Percentiles rank a stretch among this genome's conserved stretches.
Evolutionary conservation across 2,329 filamentous ascomycete species (phyloP).

Genomic region (Beauveria rudraprayagi): DNA sequence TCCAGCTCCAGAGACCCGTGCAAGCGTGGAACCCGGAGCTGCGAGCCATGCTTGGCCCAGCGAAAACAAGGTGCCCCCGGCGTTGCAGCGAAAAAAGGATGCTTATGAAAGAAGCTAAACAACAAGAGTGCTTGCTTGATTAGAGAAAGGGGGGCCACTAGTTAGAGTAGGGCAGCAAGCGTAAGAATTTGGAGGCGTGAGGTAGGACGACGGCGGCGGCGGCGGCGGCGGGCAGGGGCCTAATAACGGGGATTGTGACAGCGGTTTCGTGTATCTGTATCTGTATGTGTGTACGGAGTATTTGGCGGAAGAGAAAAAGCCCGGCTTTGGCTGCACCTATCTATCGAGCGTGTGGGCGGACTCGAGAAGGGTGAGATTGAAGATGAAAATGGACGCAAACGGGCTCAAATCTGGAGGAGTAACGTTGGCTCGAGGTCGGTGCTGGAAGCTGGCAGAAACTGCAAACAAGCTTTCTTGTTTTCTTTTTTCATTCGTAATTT

Average conservation of each 20-base stretch:
- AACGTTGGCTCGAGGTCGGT: neutral
- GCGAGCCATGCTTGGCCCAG: neutral
- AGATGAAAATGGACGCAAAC: neutral
- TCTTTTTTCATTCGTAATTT: no score
- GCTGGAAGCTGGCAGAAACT: neutral
- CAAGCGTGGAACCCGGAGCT: neutral
- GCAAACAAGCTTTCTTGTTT: no score
- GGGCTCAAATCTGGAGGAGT: neutral
- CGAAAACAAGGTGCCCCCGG: neutral
- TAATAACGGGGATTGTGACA: neutral
- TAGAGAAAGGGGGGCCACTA: neutral
- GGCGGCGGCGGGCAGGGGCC: neutral
- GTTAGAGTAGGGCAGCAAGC: neutral
- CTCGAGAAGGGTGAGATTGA: neutral
- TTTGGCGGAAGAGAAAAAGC: neutral
- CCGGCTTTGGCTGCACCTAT: neutral
- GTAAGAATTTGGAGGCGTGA: neutral
- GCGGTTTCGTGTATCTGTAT: neutral
- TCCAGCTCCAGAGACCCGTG: slow-evolving; percentile 1
- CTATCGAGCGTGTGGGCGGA: neutral
- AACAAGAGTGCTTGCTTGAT: neutral
- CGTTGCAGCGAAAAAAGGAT: slow-evolving; percentile 9
- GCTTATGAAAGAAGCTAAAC: slow-evolving; percentile 11
- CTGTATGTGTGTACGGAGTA: no score
- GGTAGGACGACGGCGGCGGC: neutral